phyloP scores from a whole-genome alignment of 1,139 yeast genomes.

The Diutina sp. region DNA sequence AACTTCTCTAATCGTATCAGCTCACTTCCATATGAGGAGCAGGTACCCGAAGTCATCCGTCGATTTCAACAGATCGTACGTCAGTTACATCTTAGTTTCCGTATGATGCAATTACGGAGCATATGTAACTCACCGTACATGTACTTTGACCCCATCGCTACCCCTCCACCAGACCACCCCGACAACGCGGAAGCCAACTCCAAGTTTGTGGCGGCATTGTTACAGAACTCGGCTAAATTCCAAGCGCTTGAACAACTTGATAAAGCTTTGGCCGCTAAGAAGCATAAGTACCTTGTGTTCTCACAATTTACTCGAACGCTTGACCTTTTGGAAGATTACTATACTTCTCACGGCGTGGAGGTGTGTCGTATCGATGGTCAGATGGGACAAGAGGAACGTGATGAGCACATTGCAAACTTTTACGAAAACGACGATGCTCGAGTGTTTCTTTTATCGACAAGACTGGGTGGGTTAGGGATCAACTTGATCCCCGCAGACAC shows the following conservation, averaged over 20 bases:
- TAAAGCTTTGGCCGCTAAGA: conserved; percentile 27
- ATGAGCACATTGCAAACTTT: conserved; percentile 49
- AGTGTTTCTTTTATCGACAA: conserved; percentile 68
- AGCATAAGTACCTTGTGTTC: conserved; percentile 67
- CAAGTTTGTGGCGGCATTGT: neutral
- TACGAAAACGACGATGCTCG: conserved; percentile 12
- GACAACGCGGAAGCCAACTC: neutral
- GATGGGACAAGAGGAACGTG: conserved; percentile 51
- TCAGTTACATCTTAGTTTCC: conserved; percentile 36
- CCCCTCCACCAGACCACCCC: conserved; percentile 15
- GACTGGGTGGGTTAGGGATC: conserved; percentile 93
- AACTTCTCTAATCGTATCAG: neutral
- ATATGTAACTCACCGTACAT: conserved; percentile 79
- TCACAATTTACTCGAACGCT: conserved; percentile 75
- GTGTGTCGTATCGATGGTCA: conserved; percentile 70
- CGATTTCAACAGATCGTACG: neutral
- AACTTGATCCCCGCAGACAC: conserved; percentile 82
- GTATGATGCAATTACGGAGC: conserved; percentile 72
- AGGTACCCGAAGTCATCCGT: neutral
- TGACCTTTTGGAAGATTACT: conserved; percentile 28
- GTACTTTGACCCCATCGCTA: conserved; percentile 61
- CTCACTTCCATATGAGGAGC: neutral
- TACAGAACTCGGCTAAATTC: conserved; percentile 52
- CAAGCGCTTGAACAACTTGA: conserved; percentile 55
- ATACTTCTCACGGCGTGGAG: conserved; percentile 39